Percentiles rank a stretch among this genome's conserved stretches.
phyloP scores from a whole-genome alignment of 1,284 basidiomycete genomes.

The Vanrija humicola region DNA sequence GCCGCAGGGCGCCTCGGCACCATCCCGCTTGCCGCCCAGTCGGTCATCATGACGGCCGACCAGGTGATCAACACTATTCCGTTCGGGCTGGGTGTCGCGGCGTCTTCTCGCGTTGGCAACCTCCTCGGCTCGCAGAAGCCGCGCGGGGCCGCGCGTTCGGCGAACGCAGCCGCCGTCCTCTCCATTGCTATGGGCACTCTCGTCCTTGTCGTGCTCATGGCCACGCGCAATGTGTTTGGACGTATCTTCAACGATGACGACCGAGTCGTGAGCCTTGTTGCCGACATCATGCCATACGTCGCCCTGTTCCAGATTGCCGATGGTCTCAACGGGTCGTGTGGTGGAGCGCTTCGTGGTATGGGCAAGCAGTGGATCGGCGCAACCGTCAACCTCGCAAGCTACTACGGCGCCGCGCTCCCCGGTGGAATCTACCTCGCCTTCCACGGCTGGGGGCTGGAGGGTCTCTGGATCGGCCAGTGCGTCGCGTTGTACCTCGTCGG shows the following conservation, averaged over 20 bases:
- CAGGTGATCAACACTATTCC: slow-evolving; percentile 8
- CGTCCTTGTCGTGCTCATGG: slow-evolving; percentile 1
- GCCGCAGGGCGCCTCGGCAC: slow-evolving; percentile 4
- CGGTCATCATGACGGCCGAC: slow-evolving; percentile 8
- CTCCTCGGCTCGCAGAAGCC: slow-evolving; percentile 3
- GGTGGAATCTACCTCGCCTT: slow-evolving; percentile 4
- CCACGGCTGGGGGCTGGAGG: slow-evolving; percentile 4
- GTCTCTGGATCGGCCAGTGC: slow-evolving; percentile 5
- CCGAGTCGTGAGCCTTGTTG: background rate
- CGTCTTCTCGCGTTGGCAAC: slow-evolving; percentile 3
- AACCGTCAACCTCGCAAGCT: background rate
- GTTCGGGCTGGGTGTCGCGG: slow-evolving; percentile 4
- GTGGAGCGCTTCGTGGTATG: slow-evolving; percentile 2
- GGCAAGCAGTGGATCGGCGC: slow-evolving; percentile 8
- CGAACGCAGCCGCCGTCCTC: background rate
- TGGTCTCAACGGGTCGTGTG: slow-evolving; percentile 4
- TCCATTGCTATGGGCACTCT: background rate
- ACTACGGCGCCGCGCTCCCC: slow-evolving; percentile 2
- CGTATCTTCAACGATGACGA: slow-evolving; percentile 4
- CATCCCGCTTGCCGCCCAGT: slow-evolving; percentile 3
- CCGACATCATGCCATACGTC: slow-evolving; percentile 5
- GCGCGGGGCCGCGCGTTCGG: background rate
- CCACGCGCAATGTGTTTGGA: background rate
- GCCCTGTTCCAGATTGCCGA: slow-evolving; percentile 7
- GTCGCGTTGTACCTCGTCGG: slow-evolving; percentile 2